A percentile compares a stretch with the other conserved stretches of the same genome.
Conservation (phyloP, 305 asterid species). For the Fraxinus platypoda region DNA sequence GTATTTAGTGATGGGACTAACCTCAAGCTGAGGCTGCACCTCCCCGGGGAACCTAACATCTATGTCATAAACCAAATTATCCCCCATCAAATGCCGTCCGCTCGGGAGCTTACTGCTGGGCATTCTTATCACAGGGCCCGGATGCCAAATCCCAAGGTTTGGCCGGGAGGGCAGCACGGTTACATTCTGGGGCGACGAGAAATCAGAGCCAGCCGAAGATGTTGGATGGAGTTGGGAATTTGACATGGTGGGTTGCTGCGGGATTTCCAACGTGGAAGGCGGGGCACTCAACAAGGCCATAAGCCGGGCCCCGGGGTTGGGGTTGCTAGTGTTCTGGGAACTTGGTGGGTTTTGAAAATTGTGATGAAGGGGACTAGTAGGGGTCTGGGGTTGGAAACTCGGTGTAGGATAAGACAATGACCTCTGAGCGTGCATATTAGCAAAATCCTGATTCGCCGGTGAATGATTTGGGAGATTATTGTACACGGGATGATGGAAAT, state of each 20-base stretch:
- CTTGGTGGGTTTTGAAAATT: constrained; percentile 42
- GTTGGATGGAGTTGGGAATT: constrained; percentile 50
- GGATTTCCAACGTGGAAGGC: constrained; percentile 39
- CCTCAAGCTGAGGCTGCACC: constrained; percentile 97
- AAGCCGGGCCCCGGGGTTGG: constrained; percentile 61
- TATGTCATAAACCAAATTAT: constrained; percentile 59
- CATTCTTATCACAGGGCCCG: constrained; percentile 63
- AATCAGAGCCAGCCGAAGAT: constrained; percentile 63
- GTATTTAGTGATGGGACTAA: constrained; percentile 88
- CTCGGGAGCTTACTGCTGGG: constrained; percentile 79
- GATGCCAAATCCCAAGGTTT: constrained; percentile 35
- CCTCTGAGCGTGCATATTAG: constrained; percentile 51
- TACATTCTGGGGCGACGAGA: constrained; percentile 32
- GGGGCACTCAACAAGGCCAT: constrained; percentile 88
- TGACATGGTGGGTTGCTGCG: constrained; percentile 40
- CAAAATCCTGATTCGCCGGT: not conserved
- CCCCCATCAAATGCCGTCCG: constrained; percentile 76
- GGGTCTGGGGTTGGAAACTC: constrained; percentile 38
- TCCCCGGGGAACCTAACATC: constrained; percentile 75
- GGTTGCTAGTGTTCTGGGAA: constrained; percentile 32
- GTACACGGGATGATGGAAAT: constrained; percentile 35
- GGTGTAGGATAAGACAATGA: constrained; percentile 46
- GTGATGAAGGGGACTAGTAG: not conserved
- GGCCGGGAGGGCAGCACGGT: constrained; percentile 34
- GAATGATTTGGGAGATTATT: constrained; percentile 28